Base-by-base conservation (phyloP, 352 stramenopile species). In the Pythium oligandrum region DNA sequence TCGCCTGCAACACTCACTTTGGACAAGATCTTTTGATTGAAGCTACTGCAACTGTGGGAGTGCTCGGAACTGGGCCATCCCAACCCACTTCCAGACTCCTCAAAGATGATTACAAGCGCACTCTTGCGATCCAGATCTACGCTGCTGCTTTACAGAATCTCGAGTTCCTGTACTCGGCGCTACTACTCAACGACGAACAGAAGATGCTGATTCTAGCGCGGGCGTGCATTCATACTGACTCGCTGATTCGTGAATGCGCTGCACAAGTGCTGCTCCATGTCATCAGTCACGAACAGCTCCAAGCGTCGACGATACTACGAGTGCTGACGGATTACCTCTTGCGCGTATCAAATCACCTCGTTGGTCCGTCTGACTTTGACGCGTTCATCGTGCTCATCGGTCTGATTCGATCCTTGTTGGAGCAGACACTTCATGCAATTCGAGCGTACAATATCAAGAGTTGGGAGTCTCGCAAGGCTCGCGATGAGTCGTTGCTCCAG, bases 1-100 rank as follows among this genome's bases (percentile, higher is more conserved):
- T 91, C 8, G 78, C 85, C 39, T 88, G 78, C 43, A 90, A 78
- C 52, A 78, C 80, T 7, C 59, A 73, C 1, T 70, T 90, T 32
- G 83, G 81, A 2, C 70, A 85, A 8, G 70, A 83, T 17, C 48
- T 78, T 8, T 46, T 83, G 0, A 66, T 71, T 4, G 70, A 78
- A 36, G 55, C 53, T 2, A 61, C 62, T 1, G 54, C 62, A 12
- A 50, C 51, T 0, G 42, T 52, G 3, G 43, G 48, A 1, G n/a
- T 47, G 3, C 51, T 49, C 5, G 36, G 51, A 9, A 51, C 57
- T 1, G 17, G 17, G 17, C 45, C 52, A 30, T 52, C 42, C 40
- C 30, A 7, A 11, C 4, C 39, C 8, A 36, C 40, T 26, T 7
- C 32, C 30, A 60, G 52, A 34, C 34, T 64, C 6, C 39, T 62